These are phyloP conservation scores for Scedosporium minutisporum DNA, from an alignment of 2,329 filamentous ascomycete species.

Conservation along the genomic window DNA sequence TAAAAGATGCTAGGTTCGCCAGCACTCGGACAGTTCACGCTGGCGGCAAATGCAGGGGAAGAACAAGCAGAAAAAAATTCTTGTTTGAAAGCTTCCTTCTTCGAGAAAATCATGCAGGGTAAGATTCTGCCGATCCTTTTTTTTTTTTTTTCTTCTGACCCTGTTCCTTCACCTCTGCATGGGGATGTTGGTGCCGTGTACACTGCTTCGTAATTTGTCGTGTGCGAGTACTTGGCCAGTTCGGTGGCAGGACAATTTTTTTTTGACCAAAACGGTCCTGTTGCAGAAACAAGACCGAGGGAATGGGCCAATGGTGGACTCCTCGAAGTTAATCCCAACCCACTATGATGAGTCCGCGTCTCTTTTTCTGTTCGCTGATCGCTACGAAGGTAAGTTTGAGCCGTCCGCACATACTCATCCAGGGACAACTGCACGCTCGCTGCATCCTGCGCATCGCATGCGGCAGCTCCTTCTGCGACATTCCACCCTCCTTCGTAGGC, in stretches of 20 bases:
- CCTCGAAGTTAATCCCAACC: not conserved
- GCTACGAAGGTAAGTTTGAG: not conserved
- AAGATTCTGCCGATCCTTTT: not conserved
- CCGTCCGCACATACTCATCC: not conserved
- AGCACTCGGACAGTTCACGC: no score
- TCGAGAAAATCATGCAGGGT: not conserved
- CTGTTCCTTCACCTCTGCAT: not conserved
- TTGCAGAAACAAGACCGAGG: not conserved
- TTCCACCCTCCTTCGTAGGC: not conserved
- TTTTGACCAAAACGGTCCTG: not conserved
- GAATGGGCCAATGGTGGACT: not conserved
- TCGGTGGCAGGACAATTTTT: not conserved
- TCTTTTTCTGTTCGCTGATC: not conserved
- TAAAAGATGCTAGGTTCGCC: no score
- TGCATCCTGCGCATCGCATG: not conserved
- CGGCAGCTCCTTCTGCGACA: not conserved
- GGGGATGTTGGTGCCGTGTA: not conserved
- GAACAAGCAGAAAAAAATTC: no score
- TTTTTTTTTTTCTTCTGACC: not conserved
- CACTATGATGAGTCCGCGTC: not conserved
- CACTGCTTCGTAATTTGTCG: not conserved
- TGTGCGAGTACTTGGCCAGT: not conserved
- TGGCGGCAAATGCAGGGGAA: no score
- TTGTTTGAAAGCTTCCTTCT: not conserved
- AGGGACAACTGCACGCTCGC: not conserved